Conservation (phyloP, 345 rosid species). For the Stellera chamaejasme region DNA sequence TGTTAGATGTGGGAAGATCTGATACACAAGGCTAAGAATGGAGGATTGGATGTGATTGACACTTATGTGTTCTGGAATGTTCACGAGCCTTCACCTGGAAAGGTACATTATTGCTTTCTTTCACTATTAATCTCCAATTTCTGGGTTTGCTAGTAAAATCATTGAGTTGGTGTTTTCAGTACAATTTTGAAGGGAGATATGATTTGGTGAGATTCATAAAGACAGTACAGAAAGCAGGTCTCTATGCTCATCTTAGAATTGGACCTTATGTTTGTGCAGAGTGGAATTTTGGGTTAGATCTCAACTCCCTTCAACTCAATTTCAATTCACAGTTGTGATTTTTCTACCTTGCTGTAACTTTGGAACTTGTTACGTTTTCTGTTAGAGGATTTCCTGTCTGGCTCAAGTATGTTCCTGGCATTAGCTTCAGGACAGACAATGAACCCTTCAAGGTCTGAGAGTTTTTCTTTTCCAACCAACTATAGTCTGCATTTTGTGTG, state of each 20-base stretch:
- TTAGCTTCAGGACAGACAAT: conserved; percentile 18
- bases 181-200: conserved; percentile 87
- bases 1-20: conserved; percentile 99
- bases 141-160: too few relatives aligned
- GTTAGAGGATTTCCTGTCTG: conserved; percentile 21
- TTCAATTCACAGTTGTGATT: background rate
- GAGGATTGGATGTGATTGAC: conserved; percentile 92
- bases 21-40: conserved; percentile 93
- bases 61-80: conserved; percentile 99
- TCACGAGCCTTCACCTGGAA: conserved; percentile 95
- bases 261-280: conserved; percentile 99
- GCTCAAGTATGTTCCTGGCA: conserved; percentile 17
- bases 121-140: conserved; percentile 4
- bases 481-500: too few relatives aligned
- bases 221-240: conserved; percentile 72
- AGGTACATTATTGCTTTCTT: conserved; percentile 30
- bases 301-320: conserved; percentile 10
- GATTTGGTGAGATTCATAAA: conserved; percentile 93
- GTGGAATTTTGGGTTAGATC: conserved; percentile 93
- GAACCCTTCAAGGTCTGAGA: conserved; percentile 18
- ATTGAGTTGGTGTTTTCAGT: conserved; percentile 27
- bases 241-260: conserved; percentile 91
- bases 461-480: background rate
- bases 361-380: conserved; percentile 10
- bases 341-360: conserved; percentile 2